Base-by-base conservation (phyloP, 208 protist species). In the Trichomonas vaginalis region DNA sequence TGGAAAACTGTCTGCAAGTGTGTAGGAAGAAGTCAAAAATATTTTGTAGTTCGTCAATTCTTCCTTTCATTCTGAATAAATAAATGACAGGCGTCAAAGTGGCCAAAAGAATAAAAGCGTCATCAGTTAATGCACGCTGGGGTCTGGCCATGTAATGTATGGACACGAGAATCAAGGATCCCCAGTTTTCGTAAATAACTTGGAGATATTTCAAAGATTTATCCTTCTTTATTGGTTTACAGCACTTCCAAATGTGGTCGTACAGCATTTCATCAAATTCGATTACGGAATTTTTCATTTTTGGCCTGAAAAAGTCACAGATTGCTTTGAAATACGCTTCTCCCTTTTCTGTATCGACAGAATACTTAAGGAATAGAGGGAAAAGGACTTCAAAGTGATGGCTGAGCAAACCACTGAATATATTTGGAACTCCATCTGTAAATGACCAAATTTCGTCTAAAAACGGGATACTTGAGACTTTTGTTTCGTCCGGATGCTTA, bases 351-450 rank as follows among this genome's bases (percentile, higher is more conserved):
- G 42, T 40, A 10, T 27, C 6, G 10, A 92, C 8, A 35, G 86
- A 8, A 17, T 47, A 10, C 1, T 48, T 32, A 21, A 92, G 39
- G 45, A 56, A 92, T 92, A 39, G 21, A 17, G 86, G 27, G 27
- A 92, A 92, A 12, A 92, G 37, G 14, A 92, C 86, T 35, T 92
- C 86, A 51, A 92, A 92, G 45, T 92, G 86, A 92, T 92, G 86
- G 6, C 45, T 39, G 9, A 92, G 32, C 37, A 92, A 47, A 51
- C 46, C 40, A 35, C 14, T 39, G 15, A 92, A 92, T 21, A 92
- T 51, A 8, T 48, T 14, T 21, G 86, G 86, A 35, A 27, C 17
- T 48, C 46, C 86, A 51, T 51, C 27, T 21, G 45, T 27, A 47
- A 92, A 23, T 2, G 0, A 2, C 3, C 8, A 40, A 35, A 92